A percentile compares a stretch with the other conserved stretches of the same genome.
phyloP scores from a whole-genome alignment of 257 asterid genomes.

The Buddleja alternifolia region DNA sequence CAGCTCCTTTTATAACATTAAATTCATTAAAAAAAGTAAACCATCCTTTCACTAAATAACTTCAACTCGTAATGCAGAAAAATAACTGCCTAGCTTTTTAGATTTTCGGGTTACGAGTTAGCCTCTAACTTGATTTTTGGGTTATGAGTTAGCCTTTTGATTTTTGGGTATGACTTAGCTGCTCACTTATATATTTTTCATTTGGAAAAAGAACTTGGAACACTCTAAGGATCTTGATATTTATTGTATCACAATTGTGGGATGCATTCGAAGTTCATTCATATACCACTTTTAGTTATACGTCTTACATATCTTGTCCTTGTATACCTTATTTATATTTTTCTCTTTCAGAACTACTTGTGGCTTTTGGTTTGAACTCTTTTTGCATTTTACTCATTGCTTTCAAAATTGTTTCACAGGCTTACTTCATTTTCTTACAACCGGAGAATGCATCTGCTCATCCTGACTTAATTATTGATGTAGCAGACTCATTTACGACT shows the following conservation, averaged over 20 bases:
- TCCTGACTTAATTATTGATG: conserved; percentile 53
- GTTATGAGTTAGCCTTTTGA: too few relatives aligned
- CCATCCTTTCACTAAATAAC: neutral
- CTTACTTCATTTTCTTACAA: conserved; percentile 47
- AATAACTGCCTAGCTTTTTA: neutral
- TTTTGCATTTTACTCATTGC: conserved; percentile 25
- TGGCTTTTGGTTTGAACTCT: conserved; percentile 20
- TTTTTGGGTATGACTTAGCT: too few relatives aligned
- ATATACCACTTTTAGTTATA: neutral
- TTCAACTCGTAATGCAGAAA: neutral
- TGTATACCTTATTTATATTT: conserved; percentile 11
- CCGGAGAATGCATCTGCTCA: conserved; percentile 45
- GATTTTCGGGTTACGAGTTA: conserved; percentile 6
- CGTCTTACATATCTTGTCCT: conserved; percentile 8
- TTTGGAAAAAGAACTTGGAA: conserved; percentile 4
- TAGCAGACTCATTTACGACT: conserved; percentile 68
- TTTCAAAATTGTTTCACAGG: conserved; percentile 46
- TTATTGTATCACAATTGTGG: neutral
- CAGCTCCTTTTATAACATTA: too few relatives aligned
- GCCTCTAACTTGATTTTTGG: conserved; percentile 2
- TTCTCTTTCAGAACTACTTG: conserved; percentile 5
- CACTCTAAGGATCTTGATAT: neutral
- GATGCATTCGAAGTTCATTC: neutral
- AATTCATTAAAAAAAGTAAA: too few relatives aligned
- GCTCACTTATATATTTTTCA: too few relatives aligned